Base-by-base conservation (phyloP, 768 basidiomycete species). In the Lepiota venenata region DNA sequence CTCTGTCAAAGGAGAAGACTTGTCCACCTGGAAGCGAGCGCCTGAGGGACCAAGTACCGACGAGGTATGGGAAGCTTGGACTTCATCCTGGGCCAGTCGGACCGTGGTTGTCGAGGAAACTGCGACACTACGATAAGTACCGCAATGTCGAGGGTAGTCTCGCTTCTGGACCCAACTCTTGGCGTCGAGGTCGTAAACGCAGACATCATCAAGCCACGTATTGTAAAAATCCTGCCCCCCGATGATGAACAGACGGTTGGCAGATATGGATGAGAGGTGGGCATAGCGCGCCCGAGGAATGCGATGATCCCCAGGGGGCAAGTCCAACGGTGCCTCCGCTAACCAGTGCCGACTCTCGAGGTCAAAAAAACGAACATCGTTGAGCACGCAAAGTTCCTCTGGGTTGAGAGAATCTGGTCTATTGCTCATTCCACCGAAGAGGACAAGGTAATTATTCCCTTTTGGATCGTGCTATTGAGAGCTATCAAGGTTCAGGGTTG, bases 341-440 rank as follows among this genome's bases (percentile, higher is more conserved):
- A 91, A 69, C 94, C 96, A 97, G 61, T 71, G 80, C 43, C 78
- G 74, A 3, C 82, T 76, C 5, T 76, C 63, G 55, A 95, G 77
- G 70, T 97, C 87, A 69, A 91, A 94, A 64, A 97, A 84, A 57
- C 91, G 88, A 40, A 98, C 85, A 66, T 98, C 97, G 63, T 89
- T 89, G 52, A 97, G 73, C n/a, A 98, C 96, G 58, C 88, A 91
- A 22, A 94, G 81, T 58, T 93, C 88, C 53, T 92, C 89, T 4
- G 86, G 79, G 62, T 80, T 85, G 40, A 78, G 72, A 1, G 86
- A 80, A 58, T 88, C 82, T 10, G 84, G 79, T 63, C 85, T 75
- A 69, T 89, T 86, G 64, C 90, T 86, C 94, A 98, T 97, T 10
- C 96, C 95, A 16, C 96, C 96, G 64, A 98, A 98, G 47, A 98